These are phyloP conservation scores for Pleurotus tuoliensis DNA, from an alignment of 768 basidiomycete genomes.

Conservation along the genomic window DNA sequence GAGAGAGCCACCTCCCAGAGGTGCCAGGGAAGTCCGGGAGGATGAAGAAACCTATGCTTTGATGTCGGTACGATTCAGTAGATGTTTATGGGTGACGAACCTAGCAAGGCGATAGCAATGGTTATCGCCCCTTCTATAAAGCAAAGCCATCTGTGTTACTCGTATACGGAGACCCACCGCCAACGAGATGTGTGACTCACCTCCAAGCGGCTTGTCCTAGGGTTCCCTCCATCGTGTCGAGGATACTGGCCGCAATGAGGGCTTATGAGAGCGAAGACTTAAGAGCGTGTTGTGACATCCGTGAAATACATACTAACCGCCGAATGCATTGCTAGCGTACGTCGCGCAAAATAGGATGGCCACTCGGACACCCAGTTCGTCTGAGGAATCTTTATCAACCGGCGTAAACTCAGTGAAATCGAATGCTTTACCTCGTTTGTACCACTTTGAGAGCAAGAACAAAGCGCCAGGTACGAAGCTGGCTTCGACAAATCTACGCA, in stretches of 20 bases:
- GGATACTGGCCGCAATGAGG: slow-evolving; percentile 4
- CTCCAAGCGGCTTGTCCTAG: slow-evolving; percentile 52
- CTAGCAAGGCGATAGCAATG: not conserved
- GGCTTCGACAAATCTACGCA: slow-evolving; percentile 35
- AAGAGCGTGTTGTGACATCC: slow-evolving; percentile 24
- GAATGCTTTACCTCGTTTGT: slow-evolving; percentile 24
- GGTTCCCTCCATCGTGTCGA: slow-evolving; percentile 38
- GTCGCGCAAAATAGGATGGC: slow-evolving; percentile 48
- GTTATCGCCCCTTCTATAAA: slow-evolving; percentile 7
- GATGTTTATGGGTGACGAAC: not conserved
- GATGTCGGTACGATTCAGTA: not conserved
- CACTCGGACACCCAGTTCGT: slow-evolving; percentile 20
- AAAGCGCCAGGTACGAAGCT: slow-evolving; percentile 39
- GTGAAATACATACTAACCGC: slow-evolving; percentile 40
- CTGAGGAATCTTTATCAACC: slow-evolving; percentile 6
- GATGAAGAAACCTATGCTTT: slow-evolving; percentile 32
- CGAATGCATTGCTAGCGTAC: slow-evolving; percentile 53
- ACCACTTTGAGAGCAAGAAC: slow-evolving; percentile 30
- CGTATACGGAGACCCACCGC: not conserved
- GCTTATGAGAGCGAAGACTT: slow-evolving; percentile 1
- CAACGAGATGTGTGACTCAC: slow-evolving; percentile 19
- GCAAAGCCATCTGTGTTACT: slow-evolving; percentile 27
- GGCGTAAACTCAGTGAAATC: slow-evolving; percentile 27
- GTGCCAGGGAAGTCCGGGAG: slow-evolving; percentile 29
- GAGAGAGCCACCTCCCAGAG: slow-evolving; percentile 14